These are phyloP conservation scores for Cyclostephanos tholiformis DNA, from an alignment of 108 stramenopile species.

Conservation along the genomic window DNA sequence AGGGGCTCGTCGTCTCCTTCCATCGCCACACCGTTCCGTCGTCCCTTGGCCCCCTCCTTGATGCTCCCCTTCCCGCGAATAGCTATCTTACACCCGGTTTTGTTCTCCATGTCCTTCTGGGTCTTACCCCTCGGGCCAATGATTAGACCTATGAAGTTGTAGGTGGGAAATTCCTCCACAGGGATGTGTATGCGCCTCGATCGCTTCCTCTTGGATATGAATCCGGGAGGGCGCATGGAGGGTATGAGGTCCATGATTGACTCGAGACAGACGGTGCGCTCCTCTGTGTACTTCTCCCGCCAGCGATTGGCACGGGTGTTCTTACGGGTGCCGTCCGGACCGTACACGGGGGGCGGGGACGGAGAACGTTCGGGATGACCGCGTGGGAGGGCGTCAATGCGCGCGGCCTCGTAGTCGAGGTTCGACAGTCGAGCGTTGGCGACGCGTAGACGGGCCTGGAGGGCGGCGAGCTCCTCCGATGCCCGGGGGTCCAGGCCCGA, in stretches of 20 bases:
- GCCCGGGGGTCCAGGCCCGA: background rate
- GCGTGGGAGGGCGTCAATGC: conserved; percentile 79
- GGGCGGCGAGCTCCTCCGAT: conserved; percentile 18
- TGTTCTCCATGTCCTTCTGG: conserved; percentile 96
- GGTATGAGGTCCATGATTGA: conserved; percentile 81
- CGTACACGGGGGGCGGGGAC: conserved; percentile 92
- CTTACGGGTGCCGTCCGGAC: conserved; percentile 90
- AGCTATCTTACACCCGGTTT: conserved; percentile 97
- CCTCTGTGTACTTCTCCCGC: conserved; percentile 82
- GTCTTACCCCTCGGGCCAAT: conserved; percentile 98
- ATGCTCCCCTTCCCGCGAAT: conserved; percentile 96
- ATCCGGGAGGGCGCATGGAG: conserved; percentile 48
- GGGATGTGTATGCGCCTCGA: conserved; percentile 86
- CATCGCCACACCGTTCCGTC: conserved; percentile 62
- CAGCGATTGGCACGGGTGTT: conserved; percentile 97
- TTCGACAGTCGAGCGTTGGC: conserved; percentile 69
- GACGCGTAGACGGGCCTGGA: conserved; percentile 63
- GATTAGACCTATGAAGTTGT: conserved; percentile 96
- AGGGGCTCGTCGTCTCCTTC: conserved; percentile 94
- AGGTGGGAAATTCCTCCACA: conserved; percentile 88
- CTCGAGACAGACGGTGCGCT: conserved; percentile 87
- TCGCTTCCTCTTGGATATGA: conserved; percentile 70
- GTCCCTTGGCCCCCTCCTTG: conserved; percentile 94
- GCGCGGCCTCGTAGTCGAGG: conserved; percentile 69
- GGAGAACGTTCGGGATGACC: conserved; percentile 86